phyloP scores from a whole-genome alignment of 768 basidiomycete species.

The Tubosaeta brunneosetosa region DNA sequence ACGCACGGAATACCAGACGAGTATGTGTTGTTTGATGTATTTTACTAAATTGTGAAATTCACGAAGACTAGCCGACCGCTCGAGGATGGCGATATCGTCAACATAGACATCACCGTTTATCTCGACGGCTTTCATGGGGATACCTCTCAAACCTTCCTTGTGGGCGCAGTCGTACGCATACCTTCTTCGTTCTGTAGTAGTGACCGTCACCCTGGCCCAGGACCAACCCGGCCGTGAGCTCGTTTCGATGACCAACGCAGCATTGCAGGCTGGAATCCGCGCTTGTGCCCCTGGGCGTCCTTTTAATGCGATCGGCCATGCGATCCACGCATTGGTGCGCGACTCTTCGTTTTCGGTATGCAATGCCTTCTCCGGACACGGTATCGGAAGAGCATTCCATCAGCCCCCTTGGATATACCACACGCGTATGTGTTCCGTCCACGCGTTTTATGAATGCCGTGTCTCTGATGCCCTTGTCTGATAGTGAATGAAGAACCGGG shows the following conservation, averaged over 20 bases:
- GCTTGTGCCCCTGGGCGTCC: constrained; percentile 70
- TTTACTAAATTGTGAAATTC: neutral
- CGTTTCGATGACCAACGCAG: constrained; percentile 55
- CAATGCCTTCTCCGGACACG: constrained; percentile 76
- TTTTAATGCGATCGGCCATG: constrained; percentile 65
- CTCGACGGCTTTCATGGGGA: constrained; percentile 87
- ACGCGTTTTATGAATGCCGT: neutral
- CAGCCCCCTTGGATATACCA: constrained; percentile 80
- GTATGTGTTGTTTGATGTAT: constrained; percentile 38
- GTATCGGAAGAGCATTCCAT: constrained; percentile 81
- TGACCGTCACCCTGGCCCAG: constrained; percentile 32
- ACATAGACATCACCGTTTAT: constrained; percentile 84
- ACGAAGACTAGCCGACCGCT: constrained; percentile 65
- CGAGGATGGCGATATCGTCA: constrained; percentile 80
- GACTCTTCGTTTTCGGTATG: constrained; percentile 52
- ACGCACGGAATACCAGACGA: constrained; percentile 90
- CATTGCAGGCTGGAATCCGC: constrained; percentile 64
- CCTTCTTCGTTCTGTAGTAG: neutral
- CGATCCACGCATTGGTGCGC: constrained; percentile 53
- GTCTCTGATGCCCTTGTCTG: neutral
- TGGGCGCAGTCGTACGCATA: constrained; percentile 66
- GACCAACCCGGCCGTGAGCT: constrained; percentile 68
- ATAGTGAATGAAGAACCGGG: constrained; percentile 84
- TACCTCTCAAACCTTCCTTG: constrained; percentile 77
- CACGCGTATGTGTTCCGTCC: constrained; percentile 43